Evolutionary conservation across 2,329 filamentous ascomycete species (phyloP), one percentile per base, ranked within the genome.

Genomic region (Ceratocystis colombiana): DNA sequence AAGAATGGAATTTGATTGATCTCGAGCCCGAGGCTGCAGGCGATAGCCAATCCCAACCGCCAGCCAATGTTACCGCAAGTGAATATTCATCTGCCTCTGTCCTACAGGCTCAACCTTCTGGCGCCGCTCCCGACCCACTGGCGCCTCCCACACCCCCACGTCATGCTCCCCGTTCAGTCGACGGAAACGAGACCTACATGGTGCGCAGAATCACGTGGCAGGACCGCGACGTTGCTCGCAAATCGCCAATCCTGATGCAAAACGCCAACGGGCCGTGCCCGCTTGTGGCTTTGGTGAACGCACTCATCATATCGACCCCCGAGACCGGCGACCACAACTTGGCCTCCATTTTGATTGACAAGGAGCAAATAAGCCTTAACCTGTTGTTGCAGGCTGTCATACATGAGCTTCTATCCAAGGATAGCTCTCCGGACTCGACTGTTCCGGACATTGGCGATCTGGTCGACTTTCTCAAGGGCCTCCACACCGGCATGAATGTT

Each of bases 401-500:
- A 72, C 92, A 97, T 67, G 93, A 97, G 75, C 82, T 99, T 25
- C 93, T 95, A 79, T 92, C 90, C 2, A 84, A 85, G 7, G 77
- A 88, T 64, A 80, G 88, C 64, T 86, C 84, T 0, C 75, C 78
- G 1, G 83, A 86, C 44, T 81, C 81, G 1, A 78, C 84, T 17
- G 76, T 97, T 28, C 93, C 93, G 0, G 94, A 97, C 73, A 88
- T 97, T 8, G 83, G 87, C 45, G 92, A 96, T 68, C 79, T 99
- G 1, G 96, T 96, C 74, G 81, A 82, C 5, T 99, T 99, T 72
- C 79, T 99, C 1, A 84, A 94, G 66, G 89, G 90, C 57, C 78
- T 99, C 1, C 90, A 96, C 71, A 97, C 92, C 0, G 94, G 94
- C 46, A 96, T 99, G 89, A 99, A 97, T 72, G 93, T 97, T 67